Evolutionary conservation across 352 stramenopile species (phyloP).

Genomic region (Phytophthora citricola): DNA sequence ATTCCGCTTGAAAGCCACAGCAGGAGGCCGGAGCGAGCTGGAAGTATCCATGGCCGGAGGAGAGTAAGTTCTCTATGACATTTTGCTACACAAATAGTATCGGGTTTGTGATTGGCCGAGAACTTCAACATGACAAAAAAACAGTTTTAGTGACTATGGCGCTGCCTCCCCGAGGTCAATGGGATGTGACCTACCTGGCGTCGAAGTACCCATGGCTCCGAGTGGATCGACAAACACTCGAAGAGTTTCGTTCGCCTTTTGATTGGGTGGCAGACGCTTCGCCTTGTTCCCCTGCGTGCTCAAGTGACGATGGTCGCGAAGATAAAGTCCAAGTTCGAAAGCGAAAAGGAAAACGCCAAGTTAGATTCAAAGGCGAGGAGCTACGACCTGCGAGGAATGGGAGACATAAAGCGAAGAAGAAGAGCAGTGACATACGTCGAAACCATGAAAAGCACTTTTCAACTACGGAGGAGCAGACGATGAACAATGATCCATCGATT

Average conservation of each 20-base stretch:
- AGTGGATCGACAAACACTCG: slow-evolving; percentile 63
- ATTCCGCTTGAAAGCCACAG: slow-evolving; percentile 8
- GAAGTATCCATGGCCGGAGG: slow-evolving; percentile 29
- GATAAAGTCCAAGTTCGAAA: no score
- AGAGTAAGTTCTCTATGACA: slow-evolving; percentile 42
- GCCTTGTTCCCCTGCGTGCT: slow-evolving; percentile 10
- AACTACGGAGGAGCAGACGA: neutral
- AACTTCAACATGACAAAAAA: slow-evolving; percentile 23
- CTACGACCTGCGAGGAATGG: neutral
- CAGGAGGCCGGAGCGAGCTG: neutral
- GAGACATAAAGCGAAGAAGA: slow-evolving; percentile 15
- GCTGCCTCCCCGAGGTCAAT: slow-evolving; percentile 28
- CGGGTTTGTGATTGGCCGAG: slow-evolving; percentile 12
- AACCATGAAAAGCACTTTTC: slow-evolving; percentile 26
- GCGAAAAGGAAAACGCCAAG: neutral
- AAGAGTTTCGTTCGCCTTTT: slow-evolving; percentile 74
- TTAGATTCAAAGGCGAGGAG: slow-evolving; percentile 9
- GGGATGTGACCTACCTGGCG: slow-evolving; percentile 64
- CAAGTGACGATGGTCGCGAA: slow-evolving; percentile 6
- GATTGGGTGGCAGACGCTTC: slow-evolving; percentile 41
- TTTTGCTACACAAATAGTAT: slow-evolving; percentile 20
- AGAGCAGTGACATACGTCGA: slow-evolving; percentile 8
- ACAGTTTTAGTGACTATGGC: slow-evolving; percentile 32
- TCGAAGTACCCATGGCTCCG: slow-evolving; percentile 84
- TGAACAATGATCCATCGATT: slow-evolving; percentile 16